Base-by-base conservation (phyloP, 1,284 basidiomycete genomes). In the Cryptococcus floricola region DNA sequence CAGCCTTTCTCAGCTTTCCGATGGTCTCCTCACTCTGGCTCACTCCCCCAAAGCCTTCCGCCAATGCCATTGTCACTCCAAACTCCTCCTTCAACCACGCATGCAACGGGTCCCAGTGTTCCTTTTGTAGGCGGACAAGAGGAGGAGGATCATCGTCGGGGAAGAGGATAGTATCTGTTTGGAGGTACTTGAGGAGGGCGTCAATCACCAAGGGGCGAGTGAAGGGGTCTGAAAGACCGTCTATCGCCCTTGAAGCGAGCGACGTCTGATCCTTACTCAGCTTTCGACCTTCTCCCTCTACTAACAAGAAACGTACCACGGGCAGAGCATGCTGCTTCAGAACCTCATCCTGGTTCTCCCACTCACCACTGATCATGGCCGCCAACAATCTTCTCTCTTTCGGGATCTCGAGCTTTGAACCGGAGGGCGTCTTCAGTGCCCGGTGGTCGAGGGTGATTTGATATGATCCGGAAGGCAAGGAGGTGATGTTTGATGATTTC, bases 131-230 rank as follows among this genome's bases (percentile, higher is more conserved):
- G 46, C 81, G 78, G 44, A 90, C 90, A 19, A 98, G 82, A 1
- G 83, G 80, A 12, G 82, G 80, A 0, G 94, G 92, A 57, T 85
- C 80, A 47, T 88, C 83, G 68, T 90, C 84, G 61, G 91, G 87
- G 56, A 63, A 93, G 93, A 91, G 93, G 58, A 98, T 85, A 0
- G 96, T 94, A 73, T 99, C 96, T 3, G 95, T 98, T 64, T 97
- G 88, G 38, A 98, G 78, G 76, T 98, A 98, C 61, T 86, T 84
- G 50, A 97, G 73, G 46, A 98, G 75, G 19, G 85, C 81, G n/a
- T 82, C 81, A 34, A 84, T 82, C 28, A 95, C 87, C 52, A 87
- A 82, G n/a, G 75, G 70, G 7, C 87, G 80, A 14, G 83, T 84
- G 28, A 73, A 65, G 43, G 81, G 77, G 45, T 88, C 83, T 8